Conservation (phyloP, 202 grass and related monocot species). For the Alloteropsis angusta region DNA sequence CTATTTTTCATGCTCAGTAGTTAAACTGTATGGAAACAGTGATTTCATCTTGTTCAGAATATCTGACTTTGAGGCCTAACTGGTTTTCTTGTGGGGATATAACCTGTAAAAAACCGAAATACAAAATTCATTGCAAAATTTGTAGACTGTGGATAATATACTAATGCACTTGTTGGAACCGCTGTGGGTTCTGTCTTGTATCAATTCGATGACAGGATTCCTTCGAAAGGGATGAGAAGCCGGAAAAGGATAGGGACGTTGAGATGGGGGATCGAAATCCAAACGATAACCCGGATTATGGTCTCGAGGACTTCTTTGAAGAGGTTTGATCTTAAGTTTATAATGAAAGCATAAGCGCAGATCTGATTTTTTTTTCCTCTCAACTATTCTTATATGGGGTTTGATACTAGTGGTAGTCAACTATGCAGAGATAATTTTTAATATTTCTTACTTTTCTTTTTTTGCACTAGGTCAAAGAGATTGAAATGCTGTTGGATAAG, state of each 20-base stretch:
- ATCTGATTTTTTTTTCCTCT: neutral
- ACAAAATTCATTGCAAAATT: neutral
- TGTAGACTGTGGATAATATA: neutral
- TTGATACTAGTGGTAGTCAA: neutral
- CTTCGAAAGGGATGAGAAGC: conserved; percentile 27
- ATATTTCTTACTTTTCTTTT: neutral
- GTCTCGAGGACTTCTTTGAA: conserved; percentile 61
- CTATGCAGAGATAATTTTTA: neutral
- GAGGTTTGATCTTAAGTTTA: conserved; percentile 32
- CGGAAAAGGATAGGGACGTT: conserved; percentile 37
- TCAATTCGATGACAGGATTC: conserved; percentile 35
- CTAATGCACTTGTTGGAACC: neutral
- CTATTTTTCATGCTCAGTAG: neutral
- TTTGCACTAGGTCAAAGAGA: conserved; percentile 45
- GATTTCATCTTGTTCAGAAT: neutral
- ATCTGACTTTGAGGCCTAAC: neutral
- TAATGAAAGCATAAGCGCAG: neutral
- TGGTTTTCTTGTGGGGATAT: neutral
- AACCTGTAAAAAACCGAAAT: neutral
- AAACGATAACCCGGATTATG: conserved; percentile 46
- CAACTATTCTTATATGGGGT: neutral
- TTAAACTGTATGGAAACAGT: neutral
- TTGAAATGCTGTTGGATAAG: conserved; percentile 60
- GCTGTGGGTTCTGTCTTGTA: too few species aligned
- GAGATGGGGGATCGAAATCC: conserved; percentile 59